Evolutionary conservation across 192 early-diverging fungal genomes (phyloP).

Genomic region (Coemansia sp.): DNA sequence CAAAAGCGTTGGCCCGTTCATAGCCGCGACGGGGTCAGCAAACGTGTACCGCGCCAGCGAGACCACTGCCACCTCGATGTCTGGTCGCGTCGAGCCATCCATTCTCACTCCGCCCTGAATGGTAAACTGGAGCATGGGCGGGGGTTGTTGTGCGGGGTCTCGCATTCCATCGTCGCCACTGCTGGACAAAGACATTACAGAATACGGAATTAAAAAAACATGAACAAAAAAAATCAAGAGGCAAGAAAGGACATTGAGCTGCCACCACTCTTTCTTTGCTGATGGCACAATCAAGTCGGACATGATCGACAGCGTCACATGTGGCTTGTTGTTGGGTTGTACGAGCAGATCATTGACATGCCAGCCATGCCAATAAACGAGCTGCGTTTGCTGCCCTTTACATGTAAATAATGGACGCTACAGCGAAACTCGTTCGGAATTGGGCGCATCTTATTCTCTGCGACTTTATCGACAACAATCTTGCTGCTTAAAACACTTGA

Average conservation of each 20-base stretch:
- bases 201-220: neutral
- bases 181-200: neutral
- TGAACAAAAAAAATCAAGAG: neutral
- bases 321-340: too few species aligned
- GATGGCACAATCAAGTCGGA: too few species aligned
- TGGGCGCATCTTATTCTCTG: too few species aligned
- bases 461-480: too few species aligned
- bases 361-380: too few species aligned
- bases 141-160: neutral
- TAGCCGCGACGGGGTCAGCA: slow-evolving; percentile 34
- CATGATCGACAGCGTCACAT: too few species aligned
- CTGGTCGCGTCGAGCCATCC: neutral
- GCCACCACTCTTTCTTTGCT: too few species aligned
- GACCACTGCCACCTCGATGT: slow-evolving; percentile 36
- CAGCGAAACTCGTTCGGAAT: too few species aligned
- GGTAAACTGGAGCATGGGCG: neutral
- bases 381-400: too few species aligned
- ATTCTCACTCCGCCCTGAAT: neutral
- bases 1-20: slow-evolving; percentile 29
- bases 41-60: slow-evolving; percentile 54
- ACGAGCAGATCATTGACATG: too few species aligned
- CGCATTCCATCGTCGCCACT: neutral
- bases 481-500: too few species aligned
- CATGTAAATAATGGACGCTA: too few species aligned
- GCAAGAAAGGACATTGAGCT: neutral